phyloP scores from a whole-genome alignment of 1,284 basidiomycete species.

The Ceratobasidium sp. region DNA sequence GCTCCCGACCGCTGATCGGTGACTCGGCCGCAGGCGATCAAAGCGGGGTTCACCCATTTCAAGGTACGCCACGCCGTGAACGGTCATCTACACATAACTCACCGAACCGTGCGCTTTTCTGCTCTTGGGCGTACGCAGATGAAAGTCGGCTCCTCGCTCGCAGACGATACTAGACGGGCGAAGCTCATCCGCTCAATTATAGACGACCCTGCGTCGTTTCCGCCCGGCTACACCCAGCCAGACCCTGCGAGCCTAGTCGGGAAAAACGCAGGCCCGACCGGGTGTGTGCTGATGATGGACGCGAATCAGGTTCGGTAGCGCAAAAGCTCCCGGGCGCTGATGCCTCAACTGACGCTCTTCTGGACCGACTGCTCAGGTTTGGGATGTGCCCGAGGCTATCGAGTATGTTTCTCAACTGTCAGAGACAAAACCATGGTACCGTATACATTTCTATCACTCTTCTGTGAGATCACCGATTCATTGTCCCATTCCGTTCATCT shows the following conservation, averaged over 20 bases:
- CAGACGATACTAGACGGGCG: constrained; percentile 86
- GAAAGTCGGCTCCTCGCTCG: constrained; percentile 89
- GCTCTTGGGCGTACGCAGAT: constrained; percentile 58
- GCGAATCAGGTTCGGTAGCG: constrained; percentile 73
- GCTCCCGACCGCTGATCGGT: constrained; percentile 11
- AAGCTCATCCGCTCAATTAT: constrained; percentile 91
- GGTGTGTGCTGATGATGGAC: constrained; percentile 94
- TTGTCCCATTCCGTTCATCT: background rate
- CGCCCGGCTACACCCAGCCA: constrained; percentile 63
- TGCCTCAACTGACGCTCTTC: constrained; percentile 27
- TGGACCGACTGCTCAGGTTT: constrained; percentile 6
- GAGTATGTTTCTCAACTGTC: constrained; percentile 86
- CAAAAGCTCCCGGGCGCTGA: constrained; percentile 16
- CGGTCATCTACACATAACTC: background rate
- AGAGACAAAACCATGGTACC: constrained; percentile 86
- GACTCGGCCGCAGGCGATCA: constrained; percentile 63
- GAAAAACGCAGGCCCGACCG: constrained; percentile 94
- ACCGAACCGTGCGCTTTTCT: constrained; percentile 10
- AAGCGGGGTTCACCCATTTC: constrained; percentile 92
- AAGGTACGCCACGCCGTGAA: constrained; percentile 59
- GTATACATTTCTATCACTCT: background rate
- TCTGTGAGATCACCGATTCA: constrained; percentile 23
- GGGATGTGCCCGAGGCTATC: constrained; percentile 92
- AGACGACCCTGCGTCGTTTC: constrained; percentile 83
- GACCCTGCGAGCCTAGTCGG: constrained; percentile 76